Conservation (phyloP, 2,329 filamentous ascomycete genomes). For the Fusarium duplospermum region DNA sequence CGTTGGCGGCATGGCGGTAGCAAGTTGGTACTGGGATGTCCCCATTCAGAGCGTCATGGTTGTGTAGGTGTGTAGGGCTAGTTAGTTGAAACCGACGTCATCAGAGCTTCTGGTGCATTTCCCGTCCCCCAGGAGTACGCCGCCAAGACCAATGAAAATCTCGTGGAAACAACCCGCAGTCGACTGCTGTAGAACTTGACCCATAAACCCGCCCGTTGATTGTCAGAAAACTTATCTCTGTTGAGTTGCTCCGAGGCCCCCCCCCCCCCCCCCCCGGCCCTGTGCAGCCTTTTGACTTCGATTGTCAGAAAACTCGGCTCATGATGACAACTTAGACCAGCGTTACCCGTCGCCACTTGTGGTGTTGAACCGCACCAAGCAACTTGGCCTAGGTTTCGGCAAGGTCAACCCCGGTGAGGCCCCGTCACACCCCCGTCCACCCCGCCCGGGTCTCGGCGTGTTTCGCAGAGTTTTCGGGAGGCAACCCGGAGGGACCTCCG, state of each 20-base stretch:
- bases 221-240: constrained; percentile 2
- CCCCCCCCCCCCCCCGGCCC: too few relatives aligned
- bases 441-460: constrained; percentile 33
- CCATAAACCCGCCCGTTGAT: constrained; percentile 17
- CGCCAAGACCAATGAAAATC: constrained; percentile 34
- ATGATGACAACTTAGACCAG: constrained; percentile 33
- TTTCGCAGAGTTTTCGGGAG: constrained; percentile 21
- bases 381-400: constrained; percentile 6
- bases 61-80: constrained; percentile 33
- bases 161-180: constrained; percentile 23
- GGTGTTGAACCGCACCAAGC: constrained; percentile 31
- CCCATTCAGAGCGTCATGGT: constrained; percentile 59
- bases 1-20: constrained; percentile 77
- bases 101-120: constrained; percentile 29
- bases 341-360: constrained; percentile 34
- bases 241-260: too few relatives aligned
- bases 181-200: constrained; percentile 8
- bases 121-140: constrained; percentile 4
- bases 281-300: too few relatives aligned
- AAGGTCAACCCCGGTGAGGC: constrained; percentile 29
- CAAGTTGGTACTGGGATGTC: constrained; percentile 70
- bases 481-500: constrained; percentile 22
- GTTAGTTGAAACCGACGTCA: constrained; percentile 36
- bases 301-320: constrained; percentile 8
- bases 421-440: constrained; percentile 28